These are phyloP conservation scores for Nelumbo lutea DNA, from an alignment of 164 flowering plant species.

Conservation along the genomic window DNA sequence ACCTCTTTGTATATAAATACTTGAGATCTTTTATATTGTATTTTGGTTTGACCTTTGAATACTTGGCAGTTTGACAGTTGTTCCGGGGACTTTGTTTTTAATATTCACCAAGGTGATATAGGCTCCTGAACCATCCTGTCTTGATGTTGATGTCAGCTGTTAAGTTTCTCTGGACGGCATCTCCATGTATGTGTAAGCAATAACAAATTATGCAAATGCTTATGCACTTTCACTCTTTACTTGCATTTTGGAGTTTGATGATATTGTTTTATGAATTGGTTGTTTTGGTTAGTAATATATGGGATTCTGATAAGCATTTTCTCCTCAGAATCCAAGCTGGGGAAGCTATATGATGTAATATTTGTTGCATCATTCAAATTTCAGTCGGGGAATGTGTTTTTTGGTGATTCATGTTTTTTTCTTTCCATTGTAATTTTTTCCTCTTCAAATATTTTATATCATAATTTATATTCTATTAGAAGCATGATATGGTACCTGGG, in stretches of 20 bases:
- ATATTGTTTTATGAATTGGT: too few species aligned
- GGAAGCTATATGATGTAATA: neutral
- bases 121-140: constrained; percentile 26
- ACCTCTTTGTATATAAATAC: constrained; percentile 8
- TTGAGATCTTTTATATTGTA: constrained; percentile 13
- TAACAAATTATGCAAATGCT: constrained; percentile 10
- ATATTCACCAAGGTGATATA: constrained; percentile 28
- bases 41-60: constrained; percentile 25
- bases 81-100: constrained; percentile 29
- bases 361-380: too few species aligned
- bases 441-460: too few species aligned
- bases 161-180: constrained; percentile 18
- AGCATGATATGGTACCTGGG: too few species aligned
- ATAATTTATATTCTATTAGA: too few species aligned
- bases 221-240: neutral
- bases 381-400: too few species aligned
- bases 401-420: too few species aligned
- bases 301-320: neutral
- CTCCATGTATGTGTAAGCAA: constrained; percentile 22
- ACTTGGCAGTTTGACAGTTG: constrained; percentile 43
- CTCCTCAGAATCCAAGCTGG: neutral
- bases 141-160: constrained; percentile 29
- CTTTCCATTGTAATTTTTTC: too few species aligned
- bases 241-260: neutral
- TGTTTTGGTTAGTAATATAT: too few species aligned